Base-by-base conservation (phyloP, 2,329 filamentous ascomycete genomes). In the Pseudogymnoascus sp. region DNA sequence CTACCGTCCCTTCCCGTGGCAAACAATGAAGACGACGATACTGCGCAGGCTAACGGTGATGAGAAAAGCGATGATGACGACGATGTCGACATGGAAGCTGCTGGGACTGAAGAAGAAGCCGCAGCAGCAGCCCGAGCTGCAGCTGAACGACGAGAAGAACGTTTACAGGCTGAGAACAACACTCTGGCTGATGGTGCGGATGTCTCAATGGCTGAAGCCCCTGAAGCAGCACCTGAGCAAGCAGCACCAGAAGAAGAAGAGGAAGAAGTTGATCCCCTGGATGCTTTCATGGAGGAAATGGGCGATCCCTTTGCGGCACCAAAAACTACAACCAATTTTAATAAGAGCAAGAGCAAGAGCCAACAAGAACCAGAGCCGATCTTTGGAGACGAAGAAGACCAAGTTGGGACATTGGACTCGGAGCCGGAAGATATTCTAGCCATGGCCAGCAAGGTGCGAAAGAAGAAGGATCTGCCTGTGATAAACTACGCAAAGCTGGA, bases 401-500 rank as follows among this genome's bases (percentile, higher is more conserved):
- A 82, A 61, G 71, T 86, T 57, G 83, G 83, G 33, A 80, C 84
- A 30, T 77, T 87, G 30, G 83, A 84, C 33, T 79, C 81, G 35
- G 81, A 85, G 65, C 81, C 81, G 2, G 84, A 86, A 66, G 83
- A 86, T 65, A 79, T 83, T 67, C 77, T 85, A 45, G 80, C 82
- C n/a, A 79, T 83, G 71, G 78, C 80, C 41, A 80, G 73, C 60
- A 82, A 82, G 61, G 63, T 63, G 77, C 80, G 80, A 69, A 96
- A 96, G 77, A 96, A 96, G 79, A 96, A 96, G 74, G 94, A 97
- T 62, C 85, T 97, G n/a, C 91, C 92, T 0, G 79, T 79, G 0
- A 81, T 95, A 59, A 86, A 99, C 73, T 95, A 97, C 73, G 81
- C 78, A 67, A 97, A 96, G 74, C 76, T 95, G 64, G 83, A 92